Base-by-base conservation (phyloP, 768 basidiomycete genomes). In the Suillus subaureus region DNA sequence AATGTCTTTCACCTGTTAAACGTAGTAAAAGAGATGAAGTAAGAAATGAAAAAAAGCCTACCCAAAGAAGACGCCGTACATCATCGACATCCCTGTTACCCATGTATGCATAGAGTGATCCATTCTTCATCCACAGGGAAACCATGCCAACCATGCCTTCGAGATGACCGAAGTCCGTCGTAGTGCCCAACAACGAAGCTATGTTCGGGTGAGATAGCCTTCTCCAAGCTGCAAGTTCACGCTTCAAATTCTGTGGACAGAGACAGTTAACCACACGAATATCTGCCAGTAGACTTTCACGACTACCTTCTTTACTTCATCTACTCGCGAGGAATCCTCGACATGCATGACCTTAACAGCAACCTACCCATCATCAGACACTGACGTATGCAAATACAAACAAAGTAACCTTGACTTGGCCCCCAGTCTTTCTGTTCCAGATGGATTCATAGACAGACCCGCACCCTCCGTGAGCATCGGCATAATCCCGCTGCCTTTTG, bases 171-270 rank as follows among this genome's bases (percentile, higher is more conserved):
- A 16, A 37, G 12, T 6, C 55, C 8, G 5, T 57, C 4, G 35
- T 23, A 37, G 56, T 57, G 2, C 56, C 56, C 15, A 57, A 57
- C 13, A 57, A 13, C 8, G 8, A 26, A 39, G 3, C 8, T 26
- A 57, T 57, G 2, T 57, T 57, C 4, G 4, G 4, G 12, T 57
- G 56, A 39, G 23, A 39, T 39, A 57, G 37, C 15, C 56, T 23
- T 57, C 56, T 57, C 56, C 56, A 57, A 39, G 56, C 56, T 0
- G 56, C 37, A 26, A 57, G 56, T 57, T 57, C 56, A 16, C 37
- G n/a, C 23, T 18, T 57, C 35, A 57, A 16, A 23, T 6, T 39
- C 56, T 57, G 56, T 39, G 23, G 18, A 39, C 13, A 1, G 3
- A 33, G 7, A 16, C 16, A 37, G 12, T n/a, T 57, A 1, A 57